Conservation (phyloP, 768 basidiomycete genomes). For the Multifurca ochricompacta region DNA sequence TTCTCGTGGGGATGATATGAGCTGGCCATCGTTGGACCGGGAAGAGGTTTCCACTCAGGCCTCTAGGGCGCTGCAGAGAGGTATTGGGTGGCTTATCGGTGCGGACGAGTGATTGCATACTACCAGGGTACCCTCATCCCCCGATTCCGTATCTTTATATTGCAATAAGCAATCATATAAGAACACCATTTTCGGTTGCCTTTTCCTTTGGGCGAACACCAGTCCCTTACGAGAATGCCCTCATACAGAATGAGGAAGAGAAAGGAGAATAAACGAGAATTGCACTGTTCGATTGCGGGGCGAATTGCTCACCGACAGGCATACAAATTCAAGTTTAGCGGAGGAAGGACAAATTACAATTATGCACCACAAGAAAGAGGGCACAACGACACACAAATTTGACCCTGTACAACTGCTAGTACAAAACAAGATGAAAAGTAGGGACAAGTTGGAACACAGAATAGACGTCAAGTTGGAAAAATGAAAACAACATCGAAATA, state of each 20-base stretch:
- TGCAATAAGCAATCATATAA: too few relatives aligned
- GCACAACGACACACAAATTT: not conserved
- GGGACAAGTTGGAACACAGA: not conserved
- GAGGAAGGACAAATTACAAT: constrained; percentile 2
- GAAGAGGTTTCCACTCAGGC: constrained; percentile 71
- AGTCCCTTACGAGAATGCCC: not conserved
- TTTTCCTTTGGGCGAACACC: too few relatives aligned
- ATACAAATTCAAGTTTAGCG: not conserved
- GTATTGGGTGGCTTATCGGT: constrained; percentile 95
- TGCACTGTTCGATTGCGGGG: not conserved
- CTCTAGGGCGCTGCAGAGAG: constrained; percentile 71
- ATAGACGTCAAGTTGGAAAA: not conserved
- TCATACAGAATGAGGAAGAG: not conserved
- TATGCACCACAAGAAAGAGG: not conserved
- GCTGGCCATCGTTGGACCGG: constrained; percentile 32
- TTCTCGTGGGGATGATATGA: constrained; percentile 30
- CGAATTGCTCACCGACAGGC: not conserved
- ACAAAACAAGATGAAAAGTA: constrained; percentile 14
- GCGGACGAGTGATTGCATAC: constrained; percentile 45
- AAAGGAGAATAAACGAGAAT: not conserved
- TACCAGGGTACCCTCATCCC: not conserved
- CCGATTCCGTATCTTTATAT: too few relatives aligned
- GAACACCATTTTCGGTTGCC: too few relatives aligned
- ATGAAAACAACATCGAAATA: constrained; percentile 6
- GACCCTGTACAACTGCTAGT: not conserved